phyloP scores from a whole-genome alignment of 805 yeast genomes.

The Hermanozyma aechmeae region DNA sequence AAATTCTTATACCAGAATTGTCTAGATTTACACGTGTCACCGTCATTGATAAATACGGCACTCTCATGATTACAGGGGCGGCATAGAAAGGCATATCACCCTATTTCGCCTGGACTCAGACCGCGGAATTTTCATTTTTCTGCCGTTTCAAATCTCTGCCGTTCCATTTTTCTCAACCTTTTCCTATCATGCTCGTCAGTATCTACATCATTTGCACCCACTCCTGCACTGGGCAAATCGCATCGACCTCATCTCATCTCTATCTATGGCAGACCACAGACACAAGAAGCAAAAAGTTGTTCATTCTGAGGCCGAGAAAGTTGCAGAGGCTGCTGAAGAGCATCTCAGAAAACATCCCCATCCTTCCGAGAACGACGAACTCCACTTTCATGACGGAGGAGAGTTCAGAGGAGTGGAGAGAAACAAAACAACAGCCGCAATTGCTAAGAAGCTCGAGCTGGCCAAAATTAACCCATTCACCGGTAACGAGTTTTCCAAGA shows the following conservation, averaged over 20 bases:
- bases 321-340: slow-evolving; percentile 61
- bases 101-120: no score
- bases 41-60: no score
- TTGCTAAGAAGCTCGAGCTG: slow-evolving; percentile 50
- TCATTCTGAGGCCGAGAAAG: slow-evolving; percentile 50
- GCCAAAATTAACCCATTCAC: slow-evolving; percentile 72
- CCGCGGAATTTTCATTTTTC: no score
- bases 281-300: slow-evolving; percentile 34
- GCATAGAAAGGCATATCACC: no score
- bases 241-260: background rate
- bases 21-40: no score
- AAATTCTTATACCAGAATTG: no score
- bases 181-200: no score
- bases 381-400: slow-evolving; percentile 55
- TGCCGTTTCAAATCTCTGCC: no score
- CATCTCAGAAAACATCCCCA: slow-evolving; percentile 41
- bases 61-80: no score
- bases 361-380: slow-evolving; percentile 18
- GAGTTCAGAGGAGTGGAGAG: slow-evolving; percentile 49
- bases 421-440: slow-evolving; percentile 56
- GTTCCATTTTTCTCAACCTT: no score
- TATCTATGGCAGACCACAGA: slow-evolving; percentile 8
- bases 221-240: no score
- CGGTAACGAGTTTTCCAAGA: slow-evolving; percentile 48
- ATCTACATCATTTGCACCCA: no score